Base-by-base conservation (phyloP, 176 grass and related monocot genomes). In the Oryza meridionalis region DNA sequence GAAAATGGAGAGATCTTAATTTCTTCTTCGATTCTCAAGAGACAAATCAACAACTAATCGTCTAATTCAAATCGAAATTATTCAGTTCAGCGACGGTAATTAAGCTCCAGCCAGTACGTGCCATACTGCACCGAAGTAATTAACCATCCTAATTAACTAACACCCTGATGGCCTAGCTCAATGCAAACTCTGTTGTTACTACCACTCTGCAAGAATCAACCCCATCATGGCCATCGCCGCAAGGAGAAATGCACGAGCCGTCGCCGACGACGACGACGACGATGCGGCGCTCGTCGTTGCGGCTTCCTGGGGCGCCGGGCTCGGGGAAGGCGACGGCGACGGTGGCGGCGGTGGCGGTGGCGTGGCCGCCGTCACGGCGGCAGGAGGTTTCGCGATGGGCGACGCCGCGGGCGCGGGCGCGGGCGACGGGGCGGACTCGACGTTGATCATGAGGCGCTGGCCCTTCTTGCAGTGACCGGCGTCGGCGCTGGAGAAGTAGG, bases 401-500 rank as follows among this genome's bases (percentile, higher is more conserved):
- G 75, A 22, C 22, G 42, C 31, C 31, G 44, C 31, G 13, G 44
- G 40, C 1, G 70, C 11, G 10, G 65, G n/a, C 35, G 35, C 4
- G 5, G 45, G 35, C 21, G 55, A n/a, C 11, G 72, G 4, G 24
- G 51, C 37, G 10, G 12, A 21, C 42, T 74, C 65, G 16, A 86
- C 86, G 47, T 84, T 81, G n/a, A 94, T 50, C 83, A 88, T 74
- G 67, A 94, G 70, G 55, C 88, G 85, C 79, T 94, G 88, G 40
- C 92, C 92, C 58, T 62, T 77, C n/a, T 77, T 94, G 83, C 92
- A 94, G 64, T 88, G 79, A 5, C 44, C 81, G 32, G 65, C 2
- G 55, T 94, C 55, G 50, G 86, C n/a, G 55, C 88, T 88, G 4
- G 79, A 45, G 33, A 88, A 91, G 84, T 91, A 91, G 83, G 76